These are phyloP conservation scores for Durotheca rogersii DNA, from an alignment of 495 filamentous ascomycete species.

Conservation along the genomic window DNA sequence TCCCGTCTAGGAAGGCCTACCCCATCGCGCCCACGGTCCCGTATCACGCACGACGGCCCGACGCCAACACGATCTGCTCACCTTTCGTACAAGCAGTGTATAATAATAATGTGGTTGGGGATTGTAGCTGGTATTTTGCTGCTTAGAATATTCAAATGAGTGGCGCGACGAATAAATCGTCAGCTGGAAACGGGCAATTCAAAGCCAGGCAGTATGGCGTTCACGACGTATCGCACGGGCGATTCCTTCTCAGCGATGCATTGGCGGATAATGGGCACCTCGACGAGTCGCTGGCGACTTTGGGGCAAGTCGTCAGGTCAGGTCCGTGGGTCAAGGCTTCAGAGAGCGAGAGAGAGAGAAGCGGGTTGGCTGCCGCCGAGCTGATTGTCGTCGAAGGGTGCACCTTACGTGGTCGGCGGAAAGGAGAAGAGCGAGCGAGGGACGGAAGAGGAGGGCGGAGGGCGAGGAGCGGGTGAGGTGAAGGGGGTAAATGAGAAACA, in stretches of 20 bases:
- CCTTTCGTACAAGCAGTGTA: conserved; percentile 28
- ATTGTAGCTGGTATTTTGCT: neutral
- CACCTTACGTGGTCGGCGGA: conserved; percentile 33
- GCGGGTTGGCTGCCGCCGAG: conserved; percentile 24
- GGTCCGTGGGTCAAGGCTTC: conserved; percentile 15
- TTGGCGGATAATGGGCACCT: conserved; percentile 9
- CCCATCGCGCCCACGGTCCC: conserved; percentile 5
- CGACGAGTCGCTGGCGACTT: conserved; percentile 20
- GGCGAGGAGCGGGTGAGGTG: conserved; percentile 13
- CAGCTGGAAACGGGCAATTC: conserved; percentile 22
- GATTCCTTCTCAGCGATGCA: conserved; percentile 32
- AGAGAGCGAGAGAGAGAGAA: conserved; percentile 14
- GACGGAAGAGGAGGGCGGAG: conserved; percentile 27
- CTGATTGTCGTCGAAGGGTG: conserved; percentile 29
- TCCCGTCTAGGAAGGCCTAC: conserved; percentile 14
- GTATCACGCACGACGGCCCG: neutral
- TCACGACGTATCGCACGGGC: conserved; percentile 32
- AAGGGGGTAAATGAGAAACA: conserved; percentile 35
- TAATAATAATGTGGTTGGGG: conserved; percentile 5
- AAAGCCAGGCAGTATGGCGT: conserved; percentile 19
- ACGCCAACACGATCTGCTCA: conserved; percentile 9
- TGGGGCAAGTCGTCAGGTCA: conserved; percentile 19
- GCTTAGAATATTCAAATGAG: conserved; percentile 33
- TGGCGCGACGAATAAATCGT: conserved; percentile 34
- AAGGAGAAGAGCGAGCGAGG: conserved; percentile 29